Evolutionary conservation across 176 grass and related monocot genomes (phyloP).

Genomic region (Urochloa ruziziensis): DNA sequence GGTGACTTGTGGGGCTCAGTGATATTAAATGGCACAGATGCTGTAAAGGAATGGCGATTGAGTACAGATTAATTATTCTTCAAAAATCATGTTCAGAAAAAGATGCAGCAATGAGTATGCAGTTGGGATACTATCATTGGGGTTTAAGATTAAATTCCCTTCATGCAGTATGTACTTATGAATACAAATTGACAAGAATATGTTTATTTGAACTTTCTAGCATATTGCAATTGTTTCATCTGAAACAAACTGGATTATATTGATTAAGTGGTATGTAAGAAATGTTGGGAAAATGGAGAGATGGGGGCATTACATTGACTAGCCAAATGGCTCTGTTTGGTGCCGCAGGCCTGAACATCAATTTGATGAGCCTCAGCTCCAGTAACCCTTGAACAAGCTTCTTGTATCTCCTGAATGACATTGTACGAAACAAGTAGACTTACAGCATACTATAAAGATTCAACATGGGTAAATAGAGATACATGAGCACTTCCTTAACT

Average conservation of each 20-base stretch:
- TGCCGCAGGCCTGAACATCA: background rate
- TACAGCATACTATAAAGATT: background rate
- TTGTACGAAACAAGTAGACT: constrained; percentile 13
- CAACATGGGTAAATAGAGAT: background rate
- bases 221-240: background rate
- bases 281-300: background rate
- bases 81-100: background rate
- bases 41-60: constrained; percentile 33
- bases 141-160: constrained; percentile 7
- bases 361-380: constrained; percentile 15
- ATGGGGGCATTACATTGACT: constrained; percentile 31
- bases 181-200: constrained; percentile 8
- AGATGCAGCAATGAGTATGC: background rate
- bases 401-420: constrained; percentile 28
- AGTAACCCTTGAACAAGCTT: constrained; percentile 14
- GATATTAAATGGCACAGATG: background rate
- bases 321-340: background rate
- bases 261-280: background rate
- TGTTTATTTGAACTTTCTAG: background rate
- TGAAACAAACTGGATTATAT: background rate
- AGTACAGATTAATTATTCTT: background rate
- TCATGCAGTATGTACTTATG: background rate
- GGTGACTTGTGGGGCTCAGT: background rate
- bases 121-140: background rate
- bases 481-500: constrained; percentile 1